phyloP scores from a whole-genome alignment of 2,329 filamentous ascomycete genomes.

The Fusarium sp. region DNA sequence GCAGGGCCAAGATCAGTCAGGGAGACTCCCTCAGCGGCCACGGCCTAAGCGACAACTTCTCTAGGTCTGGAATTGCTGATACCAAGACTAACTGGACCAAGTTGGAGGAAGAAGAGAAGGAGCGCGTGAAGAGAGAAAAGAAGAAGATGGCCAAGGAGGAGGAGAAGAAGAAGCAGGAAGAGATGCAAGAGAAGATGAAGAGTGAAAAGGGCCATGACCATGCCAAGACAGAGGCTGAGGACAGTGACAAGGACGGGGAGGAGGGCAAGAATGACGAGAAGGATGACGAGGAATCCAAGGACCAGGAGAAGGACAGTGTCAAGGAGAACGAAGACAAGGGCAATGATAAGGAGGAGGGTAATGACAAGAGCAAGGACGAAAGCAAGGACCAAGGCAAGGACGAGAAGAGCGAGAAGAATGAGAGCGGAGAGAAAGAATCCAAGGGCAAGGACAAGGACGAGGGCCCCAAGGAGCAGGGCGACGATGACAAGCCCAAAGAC shows the following conservation, averaged over 20 bases:
- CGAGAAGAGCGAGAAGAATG: constrained; percentile 22
- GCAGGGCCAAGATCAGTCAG: constrained; percentile 74
- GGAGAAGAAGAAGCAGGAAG: constrained; percentile 43
- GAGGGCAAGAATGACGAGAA: constrained; percentile 38
- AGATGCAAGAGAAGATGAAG: constrained; percentile 46
- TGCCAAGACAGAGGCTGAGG: constrained; percentile 14
- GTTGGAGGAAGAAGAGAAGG: constrained; percentile 54
- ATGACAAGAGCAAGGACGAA: constrained; percentile 23
- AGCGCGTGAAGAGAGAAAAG: constrained; percentile 50
- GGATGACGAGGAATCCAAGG: constrained; percentile 21
- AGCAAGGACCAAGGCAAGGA: constrained; percentile 15
- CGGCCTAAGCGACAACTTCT: constrained; percentile 52
- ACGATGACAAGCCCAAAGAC: constrained; percentile 20
- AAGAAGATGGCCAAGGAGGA: constrained; percentile 49
- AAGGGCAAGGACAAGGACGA: constrained; percentile 29
- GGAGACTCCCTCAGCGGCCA: constrained; percentile 43
- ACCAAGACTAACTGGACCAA: constrained; percentile 56
- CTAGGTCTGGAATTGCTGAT: constrained; percentile 46
- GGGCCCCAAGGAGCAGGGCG: constrained; percentile 34
- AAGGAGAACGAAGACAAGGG: constrained; percentile 33
- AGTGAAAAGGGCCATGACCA: constrained; percentile 36
- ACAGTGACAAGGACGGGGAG: constrained; percentile 21
- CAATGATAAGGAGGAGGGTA: constrained; percentile 42
- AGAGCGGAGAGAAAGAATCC: constrained; percentile 39
- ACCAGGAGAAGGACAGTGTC: constrained; percentile 31